Conservation (phyloP, 2,329 filamentous ascomycete species). For the Biscogniauxia sp. region DNA sequence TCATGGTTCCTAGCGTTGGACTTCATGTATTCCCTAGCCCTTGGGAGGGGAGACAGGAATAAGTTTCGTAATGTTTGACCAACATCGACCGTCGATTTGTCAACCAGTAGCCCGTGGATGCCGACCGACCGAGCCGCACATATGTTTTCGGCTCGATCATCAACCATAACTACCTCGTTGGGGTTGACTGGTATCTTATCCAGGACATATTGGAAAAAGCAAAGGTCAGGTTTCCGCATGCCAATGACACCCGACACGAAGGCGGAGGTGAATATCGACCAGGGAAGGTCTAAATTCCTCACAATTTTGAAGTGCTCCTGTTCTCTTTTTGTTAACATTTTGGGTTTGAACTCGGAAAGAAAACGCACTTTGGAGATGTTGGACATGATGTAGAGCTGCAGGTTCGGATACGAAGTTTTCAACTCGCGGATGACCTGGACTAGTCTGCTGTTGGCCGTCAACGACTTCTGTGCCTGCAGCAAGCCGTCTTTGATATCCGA, state of each 20-base stretch:
- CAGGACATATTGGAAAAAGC: conserved; percentile 20
- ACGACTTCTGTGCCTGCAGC: conserved; percentile 11
- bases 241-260: conserved; percentile 16
- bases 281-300: not conserved
- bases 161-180: conserved; percentile 17
- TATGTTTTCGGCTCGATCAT: conserved; percentile 22
- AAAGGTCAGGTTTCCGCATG: conserved; percentile 25
- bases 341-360: not conserved
- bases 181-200: conserved; percentile 1
- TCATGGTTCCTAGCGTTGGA: conserved; percentile 12
- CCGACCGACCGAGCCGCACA: conserved; percentile 19
- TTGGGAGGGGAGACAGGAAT: conserved; percentile 7
- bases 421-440: conserved; percentile 12
- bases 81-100: not conserved
- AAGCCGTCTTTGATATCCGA: conserved; percentile 5
- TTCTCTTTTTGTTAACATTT: conserved; percentile 2
- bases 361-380: conserved; percentile 21
- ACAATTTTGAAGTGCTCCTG: conserved; percentile 19
- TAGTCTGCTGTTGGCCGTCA: conserved; percentile 9
- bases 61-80: conserved; percentile 8
- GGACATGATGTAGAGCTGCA: conserved; percentile 24
- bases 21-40: conserved; percentile 12
- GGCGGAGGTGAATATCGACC: conserved; percentile 5
- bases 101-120: not conserved
- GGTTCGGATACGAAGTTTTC: conserved; percentile 3